Evolutionary conservation across 495 filamentous ascomycete species (phyloP), one percentile per base, ranked within the genome.

Genomic region (Neurospora sp.): DNA sequence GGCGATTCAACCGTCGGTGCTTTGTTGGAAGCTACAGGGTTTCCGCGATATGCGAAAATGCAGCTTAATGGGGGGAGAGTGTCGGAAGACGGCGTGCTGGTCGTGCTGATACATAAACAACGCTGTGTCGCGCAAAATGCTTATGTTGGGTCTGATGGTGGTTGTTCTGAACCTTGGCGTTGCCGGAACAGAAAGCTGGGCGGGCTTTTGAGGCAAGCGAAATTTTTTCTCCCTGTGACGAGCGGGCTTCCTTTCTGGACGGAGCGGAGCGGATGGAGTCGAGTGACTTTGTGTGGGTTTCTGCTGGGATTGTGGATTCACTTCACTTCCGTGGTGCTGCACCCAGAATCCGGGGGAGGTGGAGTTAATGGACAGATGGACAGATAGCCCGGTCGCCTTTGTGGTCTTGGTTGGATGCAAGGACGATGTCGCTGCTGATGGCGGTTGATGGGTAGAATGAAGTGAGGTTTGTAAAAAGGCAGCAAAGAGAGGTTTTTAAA

Each of bases 1-100:
- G 39, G 68, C 77, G 71, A 75, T 82, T 94, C 91, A 97, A 87
- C 94, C 94, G 91, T 94, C 94, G 76, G 91, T 91, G 82, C 88
- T 89, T 78, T 91, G 89, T 82, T 92, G 87, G 80, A 87, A 89
- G 86, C 91, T 92, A 91, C 92, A 91, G 88, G 89, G 91, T 91
- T 91, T 94, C 86, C 91, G 87, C 89, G 89, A 87, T 90, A 89
- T 91, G 89, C 92, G 93, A 92, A 96, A 94, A 89, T 93, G 92
- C 93, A 94, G 92, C 92, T 92, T 91, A 87, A 91, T 88, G 86
- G 93, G 92, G 88, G 92, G 90, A 83, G 90, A 90, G 89, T 92
- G 88, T 89, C 90, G 83, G 82, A 81, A 84, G 83, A 86, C 85
- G 83, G 82, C 78, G 83, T 79, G 75, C 79, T 84, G 78, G 77